A percentile compares a stretch with the other conserved stretches of the same genome.
These are phyloP conservation scores for Solanum chacoense DNA, from an alignment of 305 asterid genomes.

Conservation along the genomic window DNA sequence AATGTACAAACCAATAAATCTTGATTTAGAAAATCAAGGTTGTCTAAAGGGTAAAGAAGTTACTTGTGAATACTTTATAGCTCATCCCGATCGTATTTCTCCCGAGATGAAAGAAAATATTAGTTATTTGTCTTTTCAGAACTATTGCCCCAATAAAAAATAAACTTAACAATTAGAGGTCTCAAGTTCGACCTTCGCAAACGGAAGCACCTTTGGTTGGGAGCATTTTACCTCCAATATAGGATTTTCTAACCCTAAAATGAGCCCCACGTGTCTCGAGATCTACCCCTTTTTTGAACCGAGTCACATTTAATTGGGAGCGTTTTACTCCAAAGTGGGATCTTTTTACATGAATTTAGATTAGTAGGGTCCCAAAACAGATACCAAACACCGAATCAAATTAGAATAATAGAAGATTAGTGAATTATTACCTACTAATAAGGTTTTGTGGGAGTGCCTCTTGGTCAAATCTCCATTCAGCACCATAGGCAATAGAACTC, in stretches of 20 bases:
- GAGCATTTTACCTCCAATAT: neutral
- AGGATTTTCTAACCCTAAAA: neutral
- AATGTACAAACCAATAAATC: neutral
- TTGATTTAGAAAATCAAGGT: neutral
- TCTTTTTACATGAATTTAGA: neutral
- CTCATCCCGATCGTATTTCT: neutral
- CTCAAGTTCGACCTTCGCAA: neutral
- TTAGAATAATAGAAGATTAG: neutral
- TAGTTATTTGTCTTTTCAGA: neutral
- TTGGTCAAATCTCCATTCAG: slow-evolving; percentile 55
- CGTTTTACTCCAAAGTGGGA: neutral
- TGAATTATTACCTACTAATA: slow-evolving; percentile 40
- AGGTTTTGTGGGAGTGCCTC: slow-evolving; percentile 67
- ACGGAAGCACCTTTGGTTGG: neutral
- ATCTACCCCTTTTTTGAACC: neutral
- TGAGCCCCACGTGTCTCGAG: neutral
- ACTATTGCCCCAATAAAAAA: neutral
- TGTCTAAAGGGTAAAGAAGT: neutral
- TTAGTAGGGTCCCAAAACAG: neutral
- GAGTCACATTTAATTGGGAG: neutral
- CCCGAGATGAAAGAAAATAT: neutral
- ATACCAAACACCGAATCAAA: neutral
- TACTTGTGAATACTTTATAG: neutral
- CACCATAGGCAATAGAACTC: slow-evolving; percentile 35
- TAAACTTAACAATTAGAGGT: neutral